Percentiles rank a stretch among this genome's conserved stretches.
phyloP scores from a whole-genome alignment of 169 alveolate genomes.

The Plasmodium relictum region DNA sequence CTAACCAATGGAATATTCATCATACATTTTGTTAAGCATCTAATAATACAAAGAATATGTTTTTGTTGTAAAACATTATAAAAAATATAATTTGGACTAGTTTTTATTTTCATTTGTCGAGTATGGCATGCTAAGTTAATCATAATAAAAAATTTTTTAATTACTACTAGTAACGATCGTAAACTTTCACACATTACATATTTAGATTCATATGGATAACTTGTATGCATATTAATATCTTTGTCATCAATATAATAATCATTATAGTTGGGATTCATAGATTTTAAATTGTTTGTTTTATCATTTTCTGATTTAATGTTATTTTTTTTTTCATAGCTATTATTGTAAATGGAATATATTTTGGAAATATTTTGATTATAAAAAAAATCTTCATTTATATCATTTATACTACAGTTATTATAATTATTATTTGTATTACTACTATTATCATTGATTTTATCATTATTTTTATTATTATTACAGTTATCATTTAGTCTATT shows the following conservation, averaged over 20 bases:
- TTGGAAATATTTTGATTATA: not conserved
- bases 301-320: not conserved
- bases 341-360: not conserved
- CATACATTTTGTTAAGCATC: slow-evolving; percentile 77
- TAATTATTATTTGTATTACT: not conserved
- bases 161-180: slow-evolving; percentile 61
- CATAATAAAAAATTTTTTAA: slow-evolving; percentile 63
- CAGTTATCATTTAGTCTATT: not conserved
- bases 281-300: not conserved
- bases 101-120: slow-evolving; percentile 29
- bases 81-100: slow-evolving; percentile 32
- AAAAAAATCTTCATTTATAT: not conserved
- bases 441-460: not conserved
- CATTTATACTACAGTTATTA: not conserved
- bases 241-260: slow-evolving; percentile 74
- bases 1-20: slow-evolving; percentile 74
- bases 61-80: slow-evolving; percentile 70
- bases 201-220: slow-evolving; percentile 57
- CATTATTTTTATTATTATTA: not conserved
- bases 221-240: slow-evolving; percentile 34
- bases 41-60: slow-evolving; percentile 63
- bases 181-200: slow-evolving; percentile 77
- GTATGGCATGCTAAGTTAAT: slow-evolving; percentile 55
- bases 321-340: not conserved
- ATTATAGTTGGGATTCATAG: slow-evolving; percentile 21